These are phyloP conservation scores for Aspergillus sp. DNA, from an alignment of 2,329 filamentous ascomycete species.

Conservation along the genomic window DNA sequence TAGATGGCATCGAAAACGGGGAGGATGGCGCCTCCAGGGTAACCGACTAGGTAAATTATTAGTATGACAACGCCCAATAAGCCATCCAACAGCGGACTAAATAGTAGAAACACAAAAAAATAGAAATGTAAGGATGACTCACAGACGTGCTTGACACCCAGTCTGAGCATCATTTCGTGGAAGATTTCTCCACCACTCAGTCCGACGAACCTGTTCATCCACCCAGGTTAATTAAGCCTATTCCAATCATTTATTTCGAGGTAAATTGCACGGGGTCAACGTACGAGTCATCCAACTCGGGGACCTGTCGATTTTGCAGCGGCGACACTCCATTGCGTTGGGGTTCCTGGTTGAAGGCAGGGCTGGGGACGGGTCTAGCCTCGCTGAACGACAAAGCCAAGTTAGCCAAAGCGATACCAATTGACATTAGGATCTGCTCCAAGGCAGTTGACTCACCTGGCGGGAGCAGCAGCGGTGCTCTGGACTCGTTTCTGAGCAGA, in stretches of 20 bases:
- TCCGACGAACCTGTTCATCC: slow-evolving; percentile 71
- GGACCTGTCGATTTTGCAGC: slow-evolving; percentile 59
- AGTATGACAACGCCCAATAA: background rate
- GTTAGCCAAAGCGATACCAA: background rate
- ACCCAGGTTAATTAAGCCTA: background rate
- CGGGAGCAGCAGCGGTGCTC: slow-evolving; percentile 51
- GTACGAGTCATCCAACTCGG: slow-evolving; percentile 79
- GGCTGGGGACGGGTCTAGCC: slow-evolving; percentile 61
- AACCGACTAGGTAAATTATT: slow-evolving; percentile 61
- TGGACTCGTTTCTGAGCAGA: slow-evolving; percentile 45
- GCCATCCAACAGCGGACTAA: background rate
- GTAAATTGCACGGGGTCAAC: slow-evolving; percentile 32
- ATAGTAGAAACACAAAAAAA: background rate
- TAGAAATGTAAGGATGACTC: slow-evolving; percentile 44
- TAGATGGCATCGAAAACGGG: slow-evolving; percentile 99
- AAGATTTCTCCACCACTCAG: slow-evolving; percentile 96
- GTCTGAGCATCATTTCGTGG: slow-evolving; percentile 97
- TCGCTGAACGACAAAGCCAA: slow-evolving; percentile 41
- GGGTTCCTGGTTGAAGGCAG: slow-evolving; percentile 56
- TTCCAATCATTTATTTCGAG: background rate
- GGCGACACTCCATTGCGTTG: slow-evolving; percentile 66
- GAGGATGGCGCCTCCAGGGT: slow-evolving; percentile 93
- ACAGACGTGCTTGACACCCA: slow-evolving; percentile 93
- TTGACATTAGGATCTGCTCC: background rate
- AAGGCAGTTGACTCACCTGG: slow-evolving; percentile 50